Conservation (phyloP, 495 filamentous ascomycete species). For the Apiosordaria backusii region DNA sequence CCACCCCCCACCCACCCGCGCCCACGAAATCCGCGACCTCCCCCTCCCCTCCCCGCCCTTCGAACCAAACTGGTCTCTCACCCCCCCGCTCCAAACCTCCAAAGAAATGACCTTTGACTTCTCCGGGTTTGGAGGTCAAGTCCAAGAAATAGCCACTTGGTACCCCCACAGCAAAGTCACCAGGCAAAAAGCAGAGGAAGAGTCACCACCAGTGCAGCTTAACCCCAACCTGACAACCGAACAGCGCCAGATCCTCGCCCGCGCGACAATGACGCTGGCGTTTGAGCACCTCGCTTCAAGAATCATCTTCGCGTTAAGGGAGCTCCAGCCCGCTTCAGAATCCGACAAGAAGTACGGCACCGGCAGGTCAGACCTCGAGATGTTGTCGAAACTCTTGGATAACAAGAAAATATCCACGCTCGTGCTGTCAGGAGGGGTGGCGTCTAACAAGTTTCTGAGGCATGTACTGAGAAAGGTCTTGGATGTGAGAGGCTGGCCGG, state of each 20-base stretch:
- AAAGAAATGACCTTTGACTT: slow-evolving; percentile 39
- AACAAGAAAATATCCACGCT: slow-evolving; percentile 50
- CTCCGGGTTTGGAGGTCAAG: slow-evolving; percentile 34
- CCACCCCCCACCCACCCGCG: slow-evolving; percentile 48
- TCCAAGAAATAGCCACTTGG: slow-evolving; percentile 26
- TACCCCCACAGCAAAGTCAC: slow-evolving; percentile 4
- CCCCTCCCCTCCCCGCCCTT: slow-evolving; percentile 14
- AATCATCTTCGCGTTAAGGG: slow-evolving; percentile 60
- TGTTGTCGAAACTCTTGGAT: not conserved
- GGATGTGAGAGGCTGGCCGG: slow-evolving; percentile 56
- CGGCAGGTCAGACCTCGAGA: not conserved
- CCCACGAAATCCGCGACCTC: slow-evolving; percentile 47
- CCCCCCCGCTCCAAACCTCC: slow-evolving; percentile 30
- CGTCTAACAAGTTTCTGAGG: slow-evolving; percentile 73
- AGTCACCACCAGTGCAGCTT: not conserved
- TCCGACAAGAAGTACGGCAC: not conserved
- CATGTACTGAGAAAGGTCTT: slow-evolving; percentile 61
- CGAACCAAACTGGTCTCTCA: slow-evolving; percentile 29
- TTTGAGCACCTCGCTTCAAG: slow-evolving; percentile 85
- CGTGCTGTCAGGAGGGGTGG: slow-evolving; percentile 87
- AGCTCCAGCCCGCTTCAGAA: not conserved
- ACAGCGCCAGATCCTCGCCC: slow-evolving; percentile 63
- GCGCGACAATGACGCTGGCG: slow-evolving; percentile 67
- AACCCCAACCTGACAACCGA: slow-evolving; percentile 17
- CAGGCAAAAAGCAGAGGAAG: not conserved